A percentile compares a stretch with the other conserved stretches of the same genome.
phyloP scores from a whole-genome alignment of 495 filamentous ascomycete genomes.

The Xylaria cubensis region DNA sequence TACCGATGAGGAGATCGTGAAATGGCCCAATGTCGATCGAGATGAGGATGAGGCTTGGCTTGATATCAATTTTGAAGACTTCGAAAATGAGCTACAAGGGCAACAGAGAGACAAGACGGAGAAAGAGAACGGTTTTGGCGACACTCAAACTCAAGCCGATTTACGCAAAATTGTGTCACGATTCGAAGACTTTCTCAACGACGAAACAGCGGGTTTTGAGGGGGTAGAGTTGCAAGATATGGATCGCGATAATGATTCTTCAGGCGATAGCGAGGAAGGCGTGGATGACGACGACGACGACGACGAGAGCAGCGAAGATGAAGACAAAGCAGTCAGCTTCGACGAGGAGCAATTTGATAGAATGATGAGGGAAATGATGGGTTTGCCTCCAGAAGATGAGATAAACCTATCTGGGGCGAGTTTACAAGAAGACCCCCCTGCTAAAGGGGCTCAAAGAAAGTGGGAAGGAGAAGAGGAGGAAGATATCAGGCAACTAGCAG shows the following conservation, averaged over 20 bases:
- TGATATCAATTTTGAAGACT: conserved; percentile 87
- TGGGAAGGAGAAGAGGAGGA: conserved; percentile 66
- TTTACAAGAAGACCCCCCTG: not conserved
- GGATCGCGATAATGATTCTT: conserved; percentile 69
- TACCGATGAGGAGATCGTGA: conserved; percentile 71
- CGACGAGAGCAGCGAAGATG: conserved; percentile 54
- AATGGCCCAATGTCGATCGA: conserved; percentile 64
- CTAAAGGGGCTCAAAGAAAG: not conserved
- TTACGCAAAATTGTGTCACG: conserved; percentile 86
- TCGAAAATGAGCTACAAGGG: conserved; percentile 75
- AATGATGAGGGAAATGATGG: conserved; percentile 98
- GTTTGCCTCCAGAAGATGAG: conserved; percentile 61
- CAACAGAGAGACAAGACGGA: conserved; percentile 33
- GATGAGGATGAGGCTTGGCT: conserved; percentile 93
- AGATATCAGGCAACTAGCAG: conserved; percentile 74
- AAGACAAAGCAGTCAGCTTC: conserved; percentile 80
- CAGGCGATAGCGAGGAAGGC: conserved; percentile 52
- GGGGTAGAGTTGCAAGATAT: conserved; percentile 81
- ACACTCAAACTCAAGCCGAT: conserved; percentile 79
- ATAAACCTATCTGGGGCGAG: not conserved
- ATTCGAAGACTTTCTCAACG: conserved; percentile 92
- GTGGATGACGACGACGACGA: conserved; percentile 47
- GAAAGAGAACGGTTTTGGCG: conserved; percentile 66
- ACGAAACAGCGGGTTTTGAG: conserved; percentile 78
- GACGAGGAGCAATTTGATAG: conserved; percentile 82